Evolutionary conservation across 2,329 filamentous ascomycete genomes (phyloP), one percentile per base, ranked within the genome.

Genomic region (Aaosphaeria pasadenensis): DNA sequence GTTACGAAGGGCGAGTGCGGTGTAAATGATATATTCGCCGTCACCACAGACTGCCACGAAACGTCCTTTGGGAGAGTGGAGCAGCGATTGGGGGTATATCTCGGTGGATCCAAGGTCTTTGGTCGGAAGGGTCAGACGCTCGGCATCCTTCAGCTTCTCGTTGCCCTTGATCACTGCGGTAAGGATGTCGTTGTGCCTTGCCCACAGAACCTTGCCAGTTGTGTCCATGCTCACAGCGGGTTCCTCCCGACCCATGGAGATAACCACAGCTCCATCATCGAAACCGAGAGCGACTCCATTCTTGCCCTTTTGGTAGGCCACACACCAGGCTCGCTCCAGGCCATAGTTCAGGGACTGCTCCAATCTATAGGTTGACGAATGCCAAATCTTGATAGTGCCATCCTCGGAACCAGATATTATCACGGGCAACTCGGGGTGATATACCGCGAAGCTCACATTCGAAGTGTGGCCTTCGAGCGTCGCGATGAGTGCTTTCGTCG

Each of bases 21-120:
- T 97, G 76, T 97, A 97, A 63, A 97, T 96, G 70, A 97, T 97
- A 75, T 96, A 99, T 73, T 99, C 94, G 53, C 94, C 94, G 68
- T 99, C 94, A 57, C 94, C 94, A 57, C 92, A 97, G 2, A 91
- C 86, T 13, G 88, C 88, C 43, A 94, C 89, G 58, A 94, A 94
- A 51, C 91, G 85, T 44, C 91, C 91, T 60, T 99, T 99, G 33
- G 94, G 89, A n/a, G 91, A 96, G 75, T 99, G 94, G 33, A 90
- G 82, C 44, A 99, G 81, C 0, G 91, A 95, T 67, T 96, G 91
- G 1, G 94, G 94, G 71, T 96, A 99, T 39, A 99, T 87, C 74
- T 99, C 94, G 67, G 92, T 97, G 33, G 88, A 94, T 33, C 94
- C 94, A 41, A 99, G 83, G 55, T 99, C 94, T 75, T 99, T 99